phyloP scores from a whole-genome alignment of 495 filamentous ascomycete species.

The Aspergillus sparsus region DNA sequence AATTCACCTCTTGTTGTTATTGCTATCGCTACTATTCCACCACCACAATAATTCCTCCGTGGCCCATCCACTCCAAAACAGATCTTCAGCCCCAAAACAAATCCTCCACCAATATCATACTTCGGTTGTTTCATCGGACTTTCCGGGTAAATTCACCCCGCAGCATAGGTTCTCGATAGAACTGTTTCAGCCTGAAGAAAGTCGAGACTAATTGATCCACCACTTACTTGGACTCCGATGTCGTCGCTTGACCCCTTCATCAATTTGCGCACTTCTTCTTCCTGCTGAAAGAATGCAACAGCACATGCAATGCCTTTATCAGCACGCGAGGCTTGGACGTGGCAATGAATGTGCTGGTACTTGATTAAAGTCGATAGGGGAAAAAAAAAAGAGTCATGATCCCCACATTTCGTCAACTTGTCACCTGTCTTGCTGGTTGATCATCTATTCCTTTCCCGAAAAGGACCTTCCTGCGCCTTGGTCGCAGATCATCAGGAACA shows the following conservation, averaged over 20 bases:
- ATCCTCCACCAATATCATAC: constrained; percentile 21
- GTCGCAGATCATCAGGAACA: not conserved
- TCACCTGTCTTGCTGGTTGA: constrained; percentile 4
- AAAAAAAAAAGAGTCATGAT: not conserved
- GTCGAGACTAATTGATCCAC: constrained; percentile 12
- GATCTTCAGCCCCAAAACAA: constrained; percentile 16
- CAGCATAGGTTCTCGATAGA: not conserved
- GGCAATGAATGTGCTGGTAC: too few relatives aligned
- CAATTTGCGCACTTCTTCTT: too few relatives aligned
- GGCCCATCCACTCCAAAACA: constrained; percentile 1
- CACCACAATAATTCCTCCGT: constrained; percentile 3
- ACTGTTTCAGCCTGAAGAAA: constrained; percentile 10
- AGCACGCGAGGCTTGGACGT: too few relatives aligned
- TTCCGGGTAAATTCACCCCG: constrained; percentile 9
- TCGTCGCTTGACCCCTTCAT: too few relatives aligned
- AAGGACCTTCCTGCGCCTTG: not conserved
- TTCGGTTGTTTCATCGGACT: not conserved
- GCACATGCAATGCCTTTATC: too few relatives aligned
- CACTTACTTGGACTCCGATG: not conserved
- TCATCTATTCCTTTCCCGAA: constrained; percentile 12
- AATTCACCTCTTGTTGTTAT: too few relatives aligned
- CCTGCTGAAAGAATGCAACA: too few relatives aligned
- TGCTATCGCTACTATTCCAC: too few relatives aligned
- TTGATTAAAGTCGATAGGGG: too few relatives aligned
- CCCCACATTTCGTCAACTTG: not conserved